Evolutionary conservation across 2,329 filamentous ascomycete species (phyloP).

Genomic region (Sporothrix humicola): DNA sequence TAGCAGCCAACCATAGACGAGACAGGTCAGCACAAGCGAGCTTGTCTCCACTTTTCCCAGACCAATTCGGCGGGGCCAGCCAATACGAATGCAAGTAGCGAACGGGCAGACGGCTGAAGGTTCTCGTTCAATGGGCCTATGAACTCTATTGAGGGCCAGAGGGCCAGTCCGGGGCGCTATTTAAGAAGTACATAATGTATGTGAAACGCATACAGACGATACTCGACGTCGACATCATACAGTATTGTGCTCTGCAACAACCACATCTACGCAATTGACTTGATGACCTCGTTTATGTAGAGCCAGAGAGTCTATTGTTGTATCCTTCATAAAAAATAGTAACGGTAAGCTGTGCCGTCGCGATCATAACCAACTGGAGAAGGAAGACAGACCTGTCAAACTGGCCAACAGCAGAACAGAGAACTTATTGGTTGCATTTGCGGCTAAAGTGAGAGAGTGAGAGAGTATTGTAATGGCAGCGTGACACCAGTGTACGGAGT

Average conservation of each 20-base stretch:
- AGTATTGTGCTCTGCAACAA: background rate
- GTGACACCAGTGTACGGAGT: background rate
- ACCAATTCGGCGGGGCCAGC: slow-evolving; percentile 1
- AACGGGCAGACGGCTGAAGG: background rate
- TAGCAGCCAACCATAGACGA: background rate
- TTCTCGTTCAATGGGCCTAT: background rate
- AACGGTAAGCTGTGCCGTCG: too few relatives aligned
- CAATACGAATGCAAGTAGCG: slow-evolving; percentile 7
- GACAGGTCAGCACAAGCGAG: background rate
- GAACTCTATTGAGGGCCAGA: too few relatives aligned
- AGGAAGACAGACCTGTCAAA: background rate
- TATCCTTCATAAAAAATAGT: too few relatives aligned
- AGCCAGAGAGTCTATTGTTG: too few relatives aligned
- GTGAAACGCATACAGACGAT: background rate
- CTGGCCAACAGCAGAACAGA: background rate
- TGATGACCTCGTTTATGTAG: too few relatives aligned
- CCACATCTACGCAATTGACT: background rate
- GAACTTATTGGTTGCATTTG: background rate
- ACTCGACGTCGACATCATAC: background rate
- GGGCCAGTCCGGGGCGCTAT: too few relatives aligned
- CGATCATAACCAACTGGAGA: too few relatives aligned
- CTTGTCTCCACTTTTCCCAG: background rate
- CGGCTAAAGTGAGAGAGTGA: background rate
- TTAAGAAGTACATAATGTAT: slow-evolving; percentile 10
- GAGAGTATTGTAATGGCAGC: too few relatives aligned